Base-by-base conservation (phyloP, 1,284 basidiomycete species). In the Prillingera fragicola region DNA sequence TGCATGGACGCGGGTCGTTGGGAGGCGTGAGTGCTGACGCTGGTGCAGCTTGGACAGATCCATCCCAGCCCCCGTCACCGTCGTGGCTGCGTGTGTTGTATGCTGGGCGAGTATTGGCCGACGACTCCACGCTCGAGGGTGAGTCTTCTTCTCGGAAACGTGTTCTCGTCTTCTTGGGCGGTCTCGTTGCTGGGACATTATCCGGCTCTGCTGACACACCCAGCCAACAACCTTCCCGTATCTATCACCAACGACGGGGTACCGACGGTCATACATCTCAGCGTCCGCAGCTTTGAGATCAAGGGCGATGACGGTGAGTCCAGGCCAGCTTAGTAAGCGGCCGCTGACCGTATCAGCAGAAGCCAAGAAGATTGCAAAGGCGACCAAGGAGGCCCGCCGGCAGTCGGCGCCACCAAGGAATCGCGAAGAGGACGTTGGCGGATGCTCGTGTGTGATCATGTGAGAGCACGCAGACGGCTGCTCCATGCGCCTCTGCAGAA, bases 71-170 rank as follows among this genome's bases (percentile, higher is more conserved):
- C 1, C 83, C 85, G 10, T 81, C 83, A 8, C 85, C 86, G 1
- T 81, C 80, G 5, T 86, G 82, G 72, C 74, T 89, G 45, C 78
- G 87, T 27, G 76, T 91, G 29, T 72, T 90, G 2, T 81, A 87
- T 65, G 74, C 88, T 12, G 87, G 87, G n/a, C 80, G 82, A 62
- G 83, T 90, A 62, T 70, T 89, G 31, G 81, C 85, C 59, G 87
- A 90, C 60, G 86, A 89, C 34, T 84, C 87, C 43, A 85, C 81
- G 4, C 73, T 89, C 31, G 62, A 75, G 17, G 78, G 85, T 87
- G 56, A 61, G 82, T 79, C 15, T 2, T 24, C 34, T 6, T 35
- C 33, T 3, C 5, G 19, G n/a, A 22, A 17, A 8, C 22, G 13
- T 3, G 22, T 25, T 7, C 21, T 5, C 21, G 33, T 24, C 8